Evolutionary conservation across 257 asterid species (phyloP).

Genomic region (Fraxinus anomala): DNA sequence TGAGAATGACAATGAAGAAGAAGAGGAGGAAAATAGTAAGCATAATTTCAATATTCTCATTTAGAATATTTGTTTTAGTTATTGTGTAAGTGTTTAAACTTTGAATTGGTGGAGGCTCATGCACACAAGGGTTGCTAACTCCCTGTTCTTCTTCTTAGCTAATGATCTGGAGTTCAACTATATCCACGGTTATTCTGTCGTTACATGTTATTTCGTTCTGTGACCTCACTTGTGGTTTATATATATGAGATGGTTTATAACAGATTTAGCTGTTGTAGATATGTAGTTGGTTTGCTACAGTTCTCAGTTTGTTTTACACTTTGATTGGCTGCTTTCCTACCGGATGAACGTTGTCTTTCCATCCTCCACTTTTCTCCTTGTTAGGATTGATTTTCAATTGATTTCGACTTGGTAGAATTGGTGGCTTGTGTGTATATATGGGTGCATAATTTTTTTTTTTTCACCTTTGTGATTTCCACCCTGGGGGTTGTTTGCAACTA

Average conservation of each 20-base stretch:
- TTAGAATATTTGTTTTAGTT: constrained; percentile 9
- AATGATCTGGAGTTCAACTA: background rate
- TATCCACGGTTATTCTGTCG: background rate
- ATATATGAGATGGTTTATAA: background rate
- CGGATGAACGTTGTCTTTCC: background rate
- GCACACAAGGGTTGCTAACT: background rate
- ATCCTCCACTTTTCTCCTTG: background rate
- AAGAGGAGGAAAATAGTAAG: constrained; percentile 70
- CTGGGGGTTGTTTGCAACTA: background rate
- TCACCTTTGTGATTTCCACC: background rate
- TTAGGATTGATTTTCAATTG: background rate
- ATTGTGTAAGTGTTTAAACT: constrained; percentile 6
- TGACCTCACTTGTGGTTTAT: background rate
- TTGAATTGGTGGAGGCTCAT: constrained; percentile 4
- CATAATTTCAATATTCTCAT: constrained; percentile 1
- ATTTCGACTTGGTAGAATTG: background rate
- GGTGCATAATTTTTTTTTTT: background rate
- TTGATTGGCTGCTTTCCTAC: background rate
- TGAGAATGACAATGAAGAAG: constrained; percentile 73
- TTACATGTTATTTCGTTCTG: background rate
- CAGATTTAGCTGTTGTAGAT: background rate
- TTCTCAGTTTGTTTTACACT: background rate
- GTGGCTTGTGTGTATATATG: background rate
- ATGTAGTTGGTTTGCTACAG: background rate
- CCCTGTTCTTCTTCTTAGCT: background rate